These are phyloP conservation scores for Posidonia oceanica DNA, from an alignment of 116 monocot species.

Conservation along the genomic window DNA sequence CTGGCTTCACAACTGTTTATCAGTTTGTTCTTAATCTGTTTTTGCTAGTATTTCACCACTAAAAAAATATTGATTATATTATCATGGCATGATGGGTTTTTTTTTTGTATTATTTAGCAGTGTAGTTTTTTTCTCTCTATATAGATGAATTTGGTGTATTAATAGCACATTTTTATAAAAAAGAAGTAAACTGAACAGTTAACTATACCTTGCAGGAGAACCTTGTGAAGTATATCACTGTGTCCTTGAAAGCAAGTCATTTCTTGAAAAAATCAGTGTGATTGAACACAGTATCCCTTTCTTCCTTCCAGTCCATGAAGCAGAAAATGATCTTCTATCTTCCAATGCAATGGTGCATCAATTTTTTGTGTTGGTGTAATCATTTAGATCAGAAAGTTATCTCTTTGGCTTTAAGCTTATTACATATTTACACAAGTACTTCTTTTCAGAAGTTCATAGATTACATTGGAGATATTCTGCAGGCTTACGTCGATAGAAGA, in stretches of 20 bases:
- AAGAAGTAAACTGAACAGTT: too few relatives aligned
- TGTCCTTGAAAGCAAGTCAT: conserved; percentile 97
- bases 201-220: conserved; percentile 44
- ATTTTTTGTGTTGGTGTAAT: background rate
- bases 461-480: conserved; percentile 78
- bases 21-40: too few relatives aligned
- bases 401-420: background rate
- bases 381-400: background rate
- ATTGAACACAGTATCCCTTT: conserved; percentile 88
- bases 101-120: too few relatives aligned
- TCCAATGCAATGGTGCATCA: conserved; percentile 84
- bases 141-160: too few relatives aligned
- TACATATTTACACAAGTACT: background rate
- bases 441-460: conserved; percentile 86
- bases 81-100: too few relatives aligned
- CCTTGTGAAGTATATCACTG: conserved; percentile 87
- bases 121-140: too few relatives aligned
- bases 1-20: too few relatives aligned
- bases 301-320: conserved; percentile 87
- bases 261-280: conserved; percentile 92
- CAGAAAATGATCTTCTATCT: conserved; percentile 79
- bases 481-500: conserved; percentile 88
- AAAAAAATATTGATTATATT: too few relatives aligned
- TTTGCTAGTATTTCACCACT: too few relatives aligned
- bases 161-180: too few relatives aligned